phyloP scores from a whole-genome alignment of 352 stramenopile genomes.

The Pythium plurisporium region DNA sequence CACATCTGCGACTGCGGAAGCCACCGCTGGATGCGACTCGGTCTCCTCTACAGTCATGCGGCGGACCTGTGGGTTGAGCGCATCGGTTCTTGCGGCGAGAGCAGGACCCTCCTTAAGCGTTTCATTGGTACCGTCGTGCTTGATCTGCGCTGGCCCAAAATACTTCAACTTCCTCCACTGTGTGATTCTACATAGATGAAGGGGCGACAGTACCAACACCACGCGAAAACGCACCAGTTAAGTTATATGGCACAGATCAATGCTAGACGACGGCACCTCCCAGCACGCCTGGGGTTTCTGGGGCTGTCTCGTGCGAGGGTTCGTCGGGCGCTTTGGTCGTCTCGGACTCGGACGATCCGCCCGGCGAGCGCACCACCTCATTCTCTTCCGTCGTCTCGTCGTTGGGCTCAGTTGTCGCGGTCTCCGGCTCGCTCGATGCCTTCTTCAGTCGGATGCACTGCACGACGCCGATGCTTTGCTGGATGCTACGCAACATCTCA shows the following conservation, averaged over 20 bases:
- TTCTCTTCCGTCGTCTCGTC: background rate
- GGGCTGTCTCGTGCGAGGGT: no score
- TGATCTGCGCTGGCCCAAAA: background rate
- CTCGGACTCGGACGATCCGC: no score
- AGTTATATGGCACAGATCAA: no score
- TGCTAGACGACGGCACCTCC: no score
- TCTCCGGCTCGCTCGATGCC: background rate
- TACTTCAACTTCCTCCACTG: conserved; percentile 4
- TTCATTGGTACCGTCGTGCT: conserved; percentile 4
- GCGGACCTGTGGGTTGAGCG: background rate
- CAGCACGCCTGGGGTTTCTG: no score
- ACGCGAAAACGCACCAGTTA: no score
- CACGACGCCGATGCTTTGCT: conserved; percentile 29
- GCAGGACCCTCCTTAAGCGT: background rate
- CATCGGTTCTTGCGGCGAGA: background rate
- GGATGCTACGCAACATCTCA: conserved; percentile 28
- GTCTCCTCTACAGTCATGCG: background rate
- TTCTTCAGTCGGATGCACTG: conserved; percentile 28
- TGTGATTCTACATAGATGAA: no score
- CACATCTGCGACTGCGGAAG: background rate
- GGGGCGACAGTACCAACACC: no score
- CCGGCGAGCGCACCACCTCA: no score
- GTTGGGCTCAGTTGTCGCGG: background rate
- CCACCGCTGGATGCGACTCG: background rate
- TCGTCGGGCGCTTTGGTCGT: no score